Percentiles rank a stretch among this genome's conserved stretches.
phyloP scores from a whole-genome alignment of 139 green algal species.

The Penium margaritaceum region DNA sequence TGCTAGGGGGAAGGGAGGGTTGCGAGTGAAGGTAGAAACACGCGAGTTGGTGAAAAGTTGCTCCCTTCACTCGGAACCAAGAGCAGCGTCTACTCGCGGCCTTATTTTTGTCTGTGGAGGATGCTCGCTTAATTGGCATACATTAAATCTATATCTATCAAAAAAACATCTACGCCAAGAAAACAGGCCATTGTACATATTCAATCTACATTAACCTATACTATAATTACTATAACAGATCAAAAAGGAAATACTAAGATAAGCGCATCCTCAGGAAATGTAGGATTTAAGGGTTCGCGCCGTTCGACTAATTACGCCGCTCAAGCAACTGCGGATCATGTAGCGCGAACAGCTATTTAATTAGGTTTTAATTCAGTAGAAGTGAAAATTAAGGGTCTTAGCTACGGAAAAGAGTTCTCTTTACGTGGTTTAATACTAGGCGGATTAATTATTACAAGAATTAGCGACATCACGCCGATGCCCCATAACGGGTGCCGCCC shows the following conservation, averaged over 20 bases:
- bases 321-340: conserved; percentile 59
- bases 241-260: conserved; percentile 32
- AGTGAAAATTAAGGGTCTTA: conserved; percentile 59
- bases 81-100: too few relatives aligned
- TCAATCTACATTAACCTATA: conserved; percentile 51
- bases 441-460: conserved; percentile 53
- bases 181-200: conserved; percentile 36
- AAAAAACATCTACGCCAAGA: conserved; percentile 13
- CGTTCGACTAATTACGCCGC: conserved; percentile 61
- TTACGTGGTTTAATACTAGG: conserved; percentile 55
- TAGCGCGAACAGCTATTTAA: conserved; percentile 52
- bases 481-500: conserved; percentile 61
- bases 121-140: too few relatives aligned
- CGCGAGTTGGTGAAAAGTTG: too few relatives aligned
- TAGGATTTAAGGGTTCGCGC: conserved; percentile 56
- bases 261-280: conserved; percentile 52
- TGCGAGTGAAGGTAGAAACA: too few relatives aligned
- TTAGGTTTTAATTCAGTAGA: conserved; percentile 56
- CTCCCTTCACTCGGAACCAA: too few relatives aligned
- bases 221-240: conserved; percentile 49
- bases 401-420: conserved; percentile 53
- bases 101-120: too few relatives aligned
- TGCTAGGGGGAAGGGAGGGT: too few relatives aligned
- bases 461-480: conserved; percentile 58
- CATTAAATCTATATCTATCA: too few relatives aligned